Conservation (phyloP, 108 stramenopile species). For the Fragilaria radians region DNA sequence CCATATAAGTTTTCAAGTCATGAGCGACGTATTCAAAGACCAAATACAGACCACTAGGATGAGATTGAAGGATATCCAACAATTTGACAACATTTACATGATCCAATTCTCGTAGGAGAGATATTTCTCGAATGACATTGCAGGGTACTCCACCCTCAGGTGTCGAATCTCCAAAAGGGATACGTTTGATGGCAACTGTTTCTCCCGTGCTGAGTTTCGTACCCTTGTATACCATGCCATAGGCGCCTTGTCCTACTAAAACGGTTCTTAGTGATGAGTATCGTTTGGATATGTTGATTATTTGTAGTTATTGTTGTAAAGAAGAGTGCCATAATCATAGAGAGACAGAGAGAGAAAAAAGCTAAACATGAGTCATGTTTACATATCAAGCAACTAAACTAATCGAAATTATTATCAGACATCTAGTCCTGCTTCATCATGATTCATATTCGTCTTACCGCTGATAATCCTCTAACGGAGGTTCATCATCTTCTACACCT, state of each 20-base stretch:
- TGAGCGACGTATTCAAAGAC: slow-evolving; percentile 99
- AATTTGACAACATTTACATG: slow-evolving; percentile 96
- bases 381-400: no score
- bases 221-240: slow-evolving; percentile 99
- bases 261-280: no score
- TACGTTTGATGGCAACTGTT: slow-evolving; percentile 93
- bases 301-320: no score
- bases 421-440: no score
- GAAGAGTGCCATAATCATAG: no score
- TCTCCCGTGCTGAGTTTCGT: slow-evolving; percentile 92
- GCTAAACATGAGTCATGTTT: no score
- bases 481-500: no score
- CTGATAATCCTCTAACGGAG: no score
- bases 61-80: slow-evolving; percentile 98
- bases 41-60: slow-evolving; percentile 91
- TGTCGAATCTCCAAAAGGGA: slow-evolving; percentile 87
- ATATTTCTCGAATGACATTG: slow-evolving; percentile 92
- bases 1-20: slow-evolving; percentile 95
- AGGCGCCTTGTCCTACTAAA: slow-evolving; percentile 97
- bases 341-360: no score
- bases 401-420: no score
- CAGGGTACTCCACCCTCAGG: slow-evolving; percentile 92
- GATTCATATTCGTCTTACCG: no score
- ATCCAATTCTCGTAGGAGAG: slow-evolving; percentile 86
- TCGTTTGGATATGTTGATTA: no score